Conservation (phyloP, 257 asterid species). For the Linderniella brevidens region DNA sequence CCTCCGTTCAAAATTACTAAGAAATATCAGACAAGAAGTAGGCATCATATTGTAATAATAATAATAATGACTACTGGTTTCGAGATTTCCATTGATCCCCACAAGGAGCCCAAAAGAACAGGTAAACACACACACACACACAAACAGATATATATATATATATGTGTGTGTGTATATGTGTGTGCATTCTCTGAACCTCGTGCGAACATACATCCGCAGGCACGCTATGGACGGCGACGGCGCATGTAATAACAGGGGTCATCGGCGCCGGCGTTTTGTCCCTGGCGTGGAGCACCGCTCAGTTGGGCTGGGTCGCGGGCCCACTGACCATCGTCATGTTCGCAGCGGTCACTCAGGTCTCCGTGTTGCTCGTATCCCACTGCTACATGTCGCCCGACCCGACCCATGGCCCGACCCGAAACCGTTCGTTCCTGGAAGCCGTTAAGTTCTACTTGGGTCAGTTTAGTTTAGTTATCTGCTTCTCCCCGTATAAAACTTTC, state of each 20-base stretch:
- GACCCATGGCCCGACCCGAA: slow-evolving; percentile 21
- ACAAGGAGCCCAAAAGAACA: no score
- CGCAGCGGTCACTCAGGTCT: slow-evolving; percentile 25
- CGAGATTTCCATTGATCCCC: no score
- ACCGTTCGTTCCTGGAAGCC: slow-evolving; percentile 36
- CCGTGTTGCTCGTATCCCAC: slow-evolving; percentile 33
- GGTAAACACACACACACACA: no score
- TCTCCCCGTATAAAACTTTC: neutral
- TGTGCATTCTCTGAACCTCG: no score
- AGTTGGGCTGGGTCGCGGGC: slow-evolving; percentile 70
- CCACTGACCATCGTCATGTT: slow-evolving; percentile 39
- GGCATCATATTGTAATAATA: no score
- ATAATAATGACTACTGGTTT: no score
- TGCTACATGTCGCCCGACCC: slow-evolving; percentile 44
- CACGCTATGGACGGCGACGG: slow-evolving; percentile 55
- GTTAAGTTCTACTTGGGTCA: slow-evolving; percentile 39
- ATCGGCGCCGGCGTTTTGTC: slow-evolving; percentile 74
- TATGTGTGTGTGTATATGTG: no score
- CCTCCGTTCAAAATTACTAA: no score
- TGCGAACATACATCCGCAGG: slow-evolving; percentile 14
- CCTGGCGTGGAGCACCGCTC: slow-evolving; percentile 59
- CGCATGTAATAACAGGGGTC: slow-evolving; percentile 62
- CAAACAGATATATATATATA: no score
- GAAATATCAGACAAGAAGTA: no score
- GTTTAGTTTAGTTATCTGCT: no score